Base-by-base conservation (phyloP, 805 yeast genomes). In the Teunomyces tritomae region DNA sequence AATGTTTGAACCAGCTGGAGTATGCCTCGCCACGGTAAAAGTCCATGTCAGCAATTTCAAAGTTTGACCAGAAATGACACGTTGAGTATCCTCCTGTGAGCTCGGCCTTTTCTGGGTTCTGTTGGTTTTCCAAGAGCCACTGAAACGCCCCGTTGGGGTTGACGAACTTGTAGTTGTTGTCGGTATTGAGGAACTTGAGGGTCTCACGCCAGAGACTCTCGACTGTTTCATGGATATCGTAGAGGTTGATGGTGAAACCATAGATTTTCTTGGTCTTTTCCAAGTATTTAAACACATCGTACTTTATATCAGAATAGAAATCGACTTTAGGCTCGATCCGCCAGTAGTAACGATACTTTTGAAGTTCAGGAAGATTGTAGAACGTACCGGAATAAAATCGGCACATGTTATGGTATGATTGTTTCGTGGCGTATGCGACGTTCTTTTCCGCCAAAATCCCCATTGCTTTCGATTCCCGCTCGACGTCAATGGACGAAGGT, bases 51-150 rank as follows among this genome's bases (percentile, higher is more conserved):
- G 84, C 92, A 47, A 89, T 85, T 60, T 89, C 96, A 56, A 89
- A 89, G 63, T 89, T 89, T 20, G 91, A 81, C 96, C 96, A 89
- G 66, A 89, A 89, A 65, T 89, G 96, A 58, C 96, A 89, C 1
- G 82, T 76, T n/a, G 83, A 78, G 58, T 78, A 80, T 2, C 76
- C 76, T 4, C 78, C 76, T 1, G 85, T 68, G 2, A 50, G 50
- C 39, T 55, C 36, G 4, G 67, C 63, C 50, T 76, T 76, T 13
- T 67, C 50, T 0, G 85, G 85, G 52, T 76, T 70, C 59, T 79
- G 84, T 53, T 71, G 62, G 52, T 75, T 67, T 45, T 80, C 82
- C 4, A 78, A 64, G 9, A 80, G 59, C 74, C 80, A 81, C 47
- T 79, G 75, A 52, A 73, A 73, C 1, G 85, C 78, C 0, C 81